Evolutionary conservation across 148 eudicot genomes (phyloP), one percentile per base, ranked within the genome.

Genomic region (Chenopodium album): DNA sequence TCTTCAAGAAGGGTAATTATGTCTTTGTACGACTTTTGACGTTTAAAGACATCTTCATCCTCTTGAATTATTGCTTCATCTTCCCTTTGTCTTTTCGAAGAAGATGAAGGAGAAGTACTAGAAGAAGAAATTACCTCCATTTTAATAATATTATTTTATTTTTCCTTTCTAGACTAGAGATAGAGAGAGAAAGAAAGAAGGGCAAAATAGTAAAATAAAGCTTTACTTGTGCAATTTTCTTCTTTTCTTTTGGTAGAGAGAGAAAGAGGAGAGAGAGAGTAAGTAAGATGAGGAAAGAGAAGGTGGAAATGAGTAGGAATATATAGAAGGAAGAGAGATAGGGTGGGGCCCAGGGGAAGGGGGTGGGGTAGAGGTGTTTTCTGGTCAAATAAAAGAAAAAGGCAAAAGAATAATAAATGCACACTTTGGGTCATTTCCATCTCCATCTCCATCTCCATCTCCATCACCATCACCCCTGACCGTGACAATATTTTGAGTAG

Each of bases 1-100:
- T 91, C 88, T 50, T 92, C 97, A n/a, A 92, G 87, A 56, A 92
- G 82, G 67, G 92, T 90, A 78, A 88, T 82, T 54, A 91, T 87
- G 64, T 91, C 88, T 66, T 85, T 85, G 77, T 81, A 90, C 34
- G 92, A 80, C 79, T 89, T 90, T 17, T 87, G 91, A 5, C 89
- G 82, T 76, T 90, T 92, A 9, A 81, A 44, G 23, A 85, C 75
- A 13, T 87, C 86, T 22, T 76, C 79, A 9, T 75, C 68, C 29
- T 81, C 62, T 11, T 19, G 14, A 62, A 22, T 7, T 4, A 4
- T 14, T 20, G 65, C 0, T 13, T 10, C 50, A 71, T 83, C 91
- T 56, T 87, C 89, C 32, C 91, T 85, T n/a, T 32, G 84, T 76
- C 91, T 88, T 64, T 92, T 92, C 1, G 78, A 70, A 26, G 76